These are phyloP conservation scores for Paracoccidioides brasiliensis DNA, from an alignment of 2,329 filamentous ascomycete species.

Conservation along the genomic window DNA sequence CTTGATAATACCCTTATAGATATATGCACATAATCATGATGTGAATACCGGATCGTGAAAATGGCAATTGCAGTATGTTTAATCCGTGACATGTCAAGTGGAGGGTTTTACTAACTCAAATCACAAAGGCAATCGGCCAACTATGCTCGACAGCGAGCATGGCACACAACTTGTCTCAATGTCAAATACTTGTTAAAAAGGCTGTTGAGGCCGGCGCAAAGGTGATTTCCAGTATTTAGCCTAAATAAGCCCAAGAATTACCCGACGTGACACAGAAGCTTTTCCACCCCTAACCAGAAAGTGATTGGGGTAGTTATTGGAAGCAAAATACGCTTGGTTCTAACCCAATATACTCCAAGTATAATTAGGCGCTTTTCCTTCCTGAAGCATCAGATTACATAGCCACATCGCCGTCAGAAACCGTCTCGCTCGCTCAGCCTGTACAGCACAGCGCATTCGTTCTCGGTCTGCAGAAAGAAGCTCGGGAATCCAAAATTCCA, in stretches of 20 bases:
- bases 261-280: not conserved
- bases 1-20: not conserved
- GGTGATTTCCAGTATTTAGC: constrained; percentile 32
- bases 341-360: constrained; percentile 1
- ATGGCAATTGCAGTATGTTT: constrained; percentile 11
- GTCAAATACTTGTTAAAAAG: constrained; percentile 55
- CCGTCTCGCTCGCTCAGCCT: constrained; percentile 56
- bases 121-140: constrained; percentile 65
- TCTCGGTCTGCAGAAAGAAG: constrained; percentile 56
- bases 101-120: not conserved
- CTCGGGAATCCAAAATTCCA: constrained; percentile 48
- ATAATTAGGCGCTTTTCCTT: constrained; percentile 60
- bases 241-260: not conserved
- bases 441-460: constrained; percentile 60
- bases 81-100: not conserved
- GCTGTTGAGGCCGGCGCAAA: constrained; percentile 66
- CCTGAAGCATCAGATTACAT: constrained; percentile 91
- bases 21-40: not conserved
- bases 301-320: not conserved
- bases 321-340: not conserved
- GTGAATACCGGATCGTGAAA: not conserved
- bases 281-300: not conserved
- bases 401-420: constrained; percentile 52
- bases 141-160: constrained; percentile 74
- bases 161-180: constrained; percentile 66